Conservation (phyloP, 1,284 basidiomycete genomes). For the Phylloboletellus chloephorus region DNA sequence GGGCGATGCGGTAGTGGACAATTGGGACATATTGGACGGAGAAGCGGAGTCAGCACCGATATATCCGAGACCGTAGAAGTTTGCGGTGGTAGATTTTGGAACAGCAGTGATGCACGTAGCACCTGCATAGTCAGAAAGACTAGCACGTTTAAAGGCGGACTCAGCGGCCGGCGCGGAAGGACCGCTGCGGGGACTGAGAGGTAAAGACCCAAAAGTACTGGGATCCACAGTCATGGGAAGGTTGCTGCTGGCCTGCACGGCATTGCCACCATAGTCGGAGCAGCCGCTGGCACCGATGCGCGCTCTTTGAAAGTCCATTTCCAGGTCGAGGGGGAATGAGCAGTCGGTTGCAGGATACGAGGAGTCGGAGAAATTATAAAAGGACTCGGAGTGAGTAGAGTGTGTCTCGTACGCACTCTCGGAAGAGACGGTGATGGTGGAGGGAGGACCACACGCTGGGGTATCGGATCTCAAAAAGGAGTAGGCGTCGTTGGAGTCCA, state of each 20-base stretch:
- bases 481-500: conserved; percentile 60
- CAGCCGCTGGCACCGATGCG: conserved; percentile 44
- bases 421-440: conserved; percentile 70
- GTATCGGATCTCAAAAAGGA: conserved; percentile 57
- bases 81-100: conserved; percentile 43
- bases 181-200: conserved; percentile 55
- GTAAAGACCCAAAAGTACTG: conserved; percentile 51
- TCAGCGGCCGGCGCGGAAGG: conserved; percentile 34
- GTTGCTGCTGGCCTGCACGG: conserved; percentile 36
- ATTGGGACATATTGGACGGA: conserved; percentile 49
- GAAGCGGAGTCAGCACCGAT: conserved; percentile 41
- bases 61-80: conserved; percentile 49
- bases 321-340: conserved; percentile 55
- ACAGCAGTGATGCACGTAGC: conserved; percentile 39
- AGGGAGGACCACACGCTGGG: conserved; percentile 64
- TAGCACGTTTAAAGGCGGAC: conserved; percentile 42
- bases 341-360: conserved; percentile 48
- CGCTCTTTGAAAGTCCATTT: conserved; percentile 66
- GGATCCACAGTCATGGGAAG: conserved; percentile 44
- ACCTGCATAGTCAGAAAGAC: conserved; percentile 60
- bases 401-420: conserved; percentile 69
- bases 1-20: conserved; percentile 40
- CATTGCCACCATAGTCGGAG: conserved; percentile 46
- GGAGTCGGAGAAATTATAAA: conserved; percentile 57
- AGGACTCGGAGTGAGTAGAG: conserved; percentile 61